Evolutionary conservation across 108 stramenopile genomes (phyloP), one percentile per base, ranked within the genome.

Genomic region (Cyclotella baltica): DNA sequence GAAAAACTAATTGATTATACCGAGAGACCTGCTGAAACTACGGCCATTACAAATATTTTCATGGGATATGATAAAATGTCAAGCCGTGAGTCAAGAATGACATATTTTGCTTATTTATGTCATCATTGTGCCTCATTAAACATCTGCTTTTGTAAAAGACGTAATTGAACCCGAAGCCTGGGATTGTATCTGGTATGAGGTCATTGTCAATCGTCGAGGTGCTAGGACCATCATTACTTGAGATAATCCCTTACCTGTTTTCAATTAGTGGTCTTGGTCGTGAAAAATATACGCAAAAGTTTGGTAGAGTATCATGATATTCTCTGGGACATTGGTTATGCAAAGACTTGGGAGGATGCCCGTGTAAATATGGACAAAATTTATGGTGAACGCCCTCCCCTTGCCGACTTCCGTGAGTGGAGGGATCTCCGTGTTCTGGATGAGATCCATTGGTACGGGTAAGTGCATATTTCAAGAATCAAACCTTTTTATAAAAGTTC

Each of bases 281-380:
- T 83, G 18, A 52, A 50, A 16, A 77, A 83, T 30, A 72, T 83
- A 20, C 47, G 76, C 3, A 20, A 34, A 36, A 48, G 70, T 4
- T 53, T 83, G 66, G 73, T 64, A n/a, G 80, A 76, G 61, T 77
- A 78, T 33, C 82, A 83, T 52, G 82, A 77, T 31, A 83, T 83
- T 29, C 43, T 78, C 3, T 70, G 50, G 66, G 77, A 83, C 58
- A 43, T 78, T 28, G 63, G 40, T 36, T 66, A 78, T 28, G 65
- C 82, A 30, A 73, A 66, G 30, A 73, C 71, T 19, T 83, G 73
- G 71, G 72, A n/a, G 4, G n/a, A 20, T n/a, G 40, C 40, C 13
- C 6, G 10, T 10, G 10, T 43, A 52, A 20, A 52, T n/a, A 4
- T 52, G 11, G 51, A n/a, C n/a, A 20, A 52, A n/a, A 10, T n/a